Evolutionary conservation across 2,329 filamentous ascomycete species (phyloP), one percentile per base, ranked within the genome.

Genomic region (Bisporella sp.): DNA sequence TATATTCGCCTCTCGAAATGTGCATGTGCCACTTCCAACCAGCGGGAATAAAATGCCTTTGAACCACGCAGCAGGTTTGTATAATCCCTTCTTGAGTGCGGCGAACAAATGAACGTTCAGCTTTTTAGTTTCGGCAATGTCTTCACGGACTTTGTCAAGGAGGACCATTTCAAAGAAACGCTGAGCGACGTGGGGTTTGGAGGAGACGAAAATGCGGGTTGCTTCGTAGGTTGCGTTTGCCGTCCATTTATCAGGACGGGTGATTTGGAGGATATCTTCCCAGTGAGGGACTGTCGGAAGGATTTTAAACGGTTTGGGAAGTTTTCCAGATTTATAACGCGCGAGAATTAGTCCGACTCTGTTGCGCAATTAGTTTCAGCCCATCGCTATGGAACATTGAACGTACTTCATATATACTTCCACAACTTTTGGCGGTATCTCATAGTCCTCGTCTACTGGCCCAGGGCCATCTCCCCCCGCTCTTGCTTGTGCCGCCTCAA

Each of bases 271-370:
- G 37, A 96, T 87, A 21, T 89, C 87, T 65, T 93, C 88, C 90
- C 91, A 97, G 62, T 93, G 82, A 6, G 90, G 90, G 11, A 97
- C 81, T 1, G 90, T 91, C 2, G 93, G 93, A 6, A 99, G 78
- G 57, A 97, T 90, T 71, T 97, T 97, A 77, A 99, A 95, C 0
- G 92, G 92, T 70, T 99, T 99, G 21, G 93, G 93, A 32, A 99
- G 78, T 58, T 92, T 92, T n/a, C 93, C 93, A 11, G 87, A 92
- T 71, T 95, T 96, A 74, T 96, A 97, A 57, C 92, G 82, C 30
- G 89, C 90, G 52, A 99, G 78, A 54, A 97, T 85, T 58, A 91
- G 76, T 54, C 91, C 92, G 60, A 96, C 84, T 72, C 84, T 89
- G 53, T 11, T n/a, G 45, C 28, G 50, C 21, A 21, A 21, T 21